phyloP scores from a whole-genome alignment of 495 filamentous ascomycete genomes.

The Tuber aestivum region DNA sequence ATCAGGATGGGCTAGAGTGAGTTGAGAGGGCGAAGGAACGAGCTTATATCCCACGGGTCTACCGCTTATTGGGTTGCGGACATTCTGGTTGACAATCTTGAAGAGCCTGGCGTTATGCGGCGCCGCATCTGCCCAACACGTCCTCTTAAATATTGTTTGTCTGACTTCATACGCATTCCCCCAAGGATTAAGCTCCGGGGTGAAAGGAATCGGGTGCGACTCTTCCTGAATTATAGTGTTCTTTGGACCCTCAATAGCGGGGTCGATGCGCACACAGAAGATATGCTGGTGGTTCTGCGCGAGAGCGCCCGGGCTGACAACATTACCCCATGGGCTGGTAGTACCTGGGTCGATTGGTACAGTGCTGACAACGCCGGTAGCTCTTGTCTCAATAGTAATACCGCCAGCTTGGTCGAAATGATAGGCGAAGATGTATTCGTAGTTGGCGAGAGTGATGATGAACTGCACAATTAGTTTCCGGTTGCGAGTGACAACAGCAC shows the following conservation, averaged over 20 bases:
- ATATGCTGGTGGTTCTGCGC: constrained; percentile 55
- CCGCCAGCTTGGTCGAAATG: constrained; percentile 52
- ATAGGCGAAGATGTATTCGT: constrained; percentile 63
- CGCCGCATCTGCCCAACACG: constrained; percentile 48
- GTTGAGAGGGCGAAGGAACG: constrained; percentile 41
- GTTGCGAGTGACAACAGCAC: constrained; percentile 56
- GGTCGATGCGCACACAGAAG: constrained; percentile 53
- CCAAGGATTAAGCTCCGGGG: constrained; percentile 47
- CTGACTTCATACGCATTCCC: constrained; percentile 50
- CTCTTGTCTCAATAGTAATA: constrained; percentile 49
- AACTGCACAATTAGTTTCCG: constrained; percentile 64
- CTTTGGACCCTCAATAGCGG: constrained; percentile 51
- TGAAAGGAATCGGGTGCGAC: constrained; percentile 46
- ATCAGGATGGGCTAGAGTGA: constrained; percentile 43
- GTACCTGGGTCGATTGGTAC: constrained; percentile 49
- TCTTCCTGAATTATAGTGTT: constrained; percentile 52
- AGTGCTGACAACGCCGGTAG: constrained; percentile 49
- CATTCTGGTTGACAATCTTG: constrained; percentile 51
- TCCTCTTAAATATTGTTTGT: constrained; percentile 47
- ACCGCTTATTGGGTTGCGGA: constrained; percentile 44
- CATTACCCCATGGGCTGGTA: constrained; percentile 49
- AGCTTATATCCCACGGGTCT: constrained; percentile 45
- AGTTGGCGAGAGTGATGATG: constrained; percentile 73
- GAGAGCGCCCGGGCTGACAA: constrained; percentile 47
- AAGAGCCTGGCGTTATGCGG: constrained; percentile 49